A percentile compares a stretch with the other conserved stretches of the same genome.
phyloP scores from a whole-genome alignment of 192 early-diverging fungal species.

The Entomortierella beljakovae region DNA sequence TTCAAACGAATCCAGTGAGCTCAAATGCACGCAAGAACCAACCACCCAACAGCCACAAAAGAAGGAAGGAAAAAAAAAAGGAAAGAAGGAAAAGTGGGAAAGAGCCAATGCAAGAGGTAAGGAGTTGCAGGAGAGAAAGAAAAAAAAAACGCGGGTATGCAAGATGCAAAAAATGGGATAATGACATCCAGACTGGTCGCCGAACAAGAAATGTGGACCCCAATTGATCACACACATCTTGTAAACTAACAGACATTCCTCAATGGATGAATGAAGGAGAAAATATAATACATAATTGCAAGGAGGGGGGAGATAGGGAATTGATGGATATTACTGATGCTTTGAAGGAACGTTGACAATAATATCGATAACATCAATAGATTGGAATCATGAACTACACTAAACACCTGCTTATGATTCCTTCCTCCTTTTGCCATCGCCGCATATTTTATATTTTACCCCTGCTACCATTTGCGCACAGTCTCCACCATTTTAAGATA shows the following conservation, averaged over 20 bases:
- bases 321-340: too few species aligned
- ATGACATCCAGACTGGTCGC: neutral
- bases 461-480: neutral
- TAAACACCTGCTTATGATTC: neutral
- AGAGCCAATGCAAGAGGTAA: neutral
- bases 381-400: too few species aligned
- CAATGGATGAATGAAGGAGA: neutral
- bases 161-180: neutral
- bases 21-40: too few species aligned
- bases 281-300: neutral
- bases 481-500: too few species aligned
- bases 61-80: neutral
- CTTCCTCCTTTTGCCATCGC: neutral
- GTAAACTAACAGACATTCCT: too few species aligned
- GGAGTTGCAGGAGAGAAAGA: neutral
- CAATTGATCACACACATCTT: neutral
- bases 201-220: neutral
- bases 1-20: too few species aligned
- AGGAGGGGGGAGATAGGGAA: neutral
- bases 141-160: neutral
- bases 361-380: neutral
- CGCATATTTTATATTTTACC: neutral
- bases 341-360: neutral
- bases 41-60: too few species aligned
- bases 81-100: neutral